phyloP scores from a whole-genome alignment of 805 yeast genomes.

The Candida taoyuanica region DNA sequence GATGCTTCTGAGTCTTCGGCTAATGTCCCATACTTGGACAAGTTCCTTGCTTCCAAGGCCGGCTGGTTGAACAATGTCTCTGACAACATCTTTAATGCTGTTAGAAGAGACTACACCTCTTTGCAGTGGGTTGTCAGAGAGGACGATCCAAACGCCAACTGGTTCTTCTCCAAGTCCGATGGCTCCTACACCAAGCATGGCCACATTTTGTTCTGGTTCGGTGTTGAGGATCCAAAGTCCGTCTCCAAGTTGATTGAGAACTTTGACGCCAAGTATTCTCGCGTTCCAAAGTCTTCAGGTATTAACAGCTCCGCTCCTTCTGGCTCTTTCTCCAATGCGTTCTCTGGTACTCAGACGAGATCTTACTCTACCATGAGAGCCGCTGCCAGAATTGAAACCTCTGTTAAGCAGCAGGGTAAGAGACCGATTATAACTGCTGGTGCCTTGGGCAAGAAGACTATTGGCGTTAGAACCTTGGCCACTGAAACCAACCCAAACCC shows the following conservation, averaged over 20 bases:
- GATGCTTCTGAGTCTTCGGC: slow-evolving; percentile 35
- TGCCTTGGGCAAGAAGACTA: slow-evolving; percentile 22
- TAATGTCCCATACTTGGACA: slow-evolving; percentile 67
- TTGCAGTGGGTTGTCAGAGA: slow-evolving; percentile 89
- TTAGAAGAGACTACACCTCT: slow-evolving; percentile 65
- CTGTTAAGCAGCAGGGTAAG: slow-evolving; percentile 14
- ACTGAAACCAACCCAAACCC: slow-evolving; percentile 60
- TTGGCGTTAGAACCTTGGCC: slow-evolving; percentile 30
- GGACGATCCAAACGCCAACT: slow-evolving; percentile 83
- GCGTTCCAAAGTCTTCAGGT: slow-evolving; percentile 29
- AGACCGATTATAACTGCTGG: slow-evolving; percentile 23
- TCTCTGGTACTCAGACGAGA: slow-evolving; percentile 39
- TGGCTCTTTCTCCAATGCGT: slow-evolving; percentile 32
- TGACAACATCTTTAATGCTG: slow-evolving; percentile 84
- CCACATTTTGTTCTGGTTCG: slow-evolving; percentile 91
- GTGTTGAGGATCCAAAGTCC: slow-evolving; percentile 58
- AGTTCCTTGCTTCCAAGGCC: slow-evolving; percentile 77
- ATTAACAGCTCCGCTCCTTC: no score
- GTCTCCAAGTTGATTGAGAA: slow-evolving; percentile 60
- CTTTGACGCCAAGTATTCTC: slow-evolving; percentile 36
- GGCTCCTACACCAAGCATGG: slow-evolving; percentile 93
- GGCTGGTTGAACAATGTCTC: slow-evolving; percentile 98
- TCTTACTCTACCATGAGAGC: slow-evolving; percentile 42
- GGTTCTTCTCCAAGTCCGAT: slow-evolving; percentile 90
- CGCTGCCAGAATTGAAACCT: slow-evolving; percentile 4